Percentiles rank a stretch among this genome's conserved stretches.
These are phyloP conservation scores for Bipolaris oryzae DNA, from an alignment of 2,329 filamentous ascomycete genomes.

Conservation along the genomic window DNA sequence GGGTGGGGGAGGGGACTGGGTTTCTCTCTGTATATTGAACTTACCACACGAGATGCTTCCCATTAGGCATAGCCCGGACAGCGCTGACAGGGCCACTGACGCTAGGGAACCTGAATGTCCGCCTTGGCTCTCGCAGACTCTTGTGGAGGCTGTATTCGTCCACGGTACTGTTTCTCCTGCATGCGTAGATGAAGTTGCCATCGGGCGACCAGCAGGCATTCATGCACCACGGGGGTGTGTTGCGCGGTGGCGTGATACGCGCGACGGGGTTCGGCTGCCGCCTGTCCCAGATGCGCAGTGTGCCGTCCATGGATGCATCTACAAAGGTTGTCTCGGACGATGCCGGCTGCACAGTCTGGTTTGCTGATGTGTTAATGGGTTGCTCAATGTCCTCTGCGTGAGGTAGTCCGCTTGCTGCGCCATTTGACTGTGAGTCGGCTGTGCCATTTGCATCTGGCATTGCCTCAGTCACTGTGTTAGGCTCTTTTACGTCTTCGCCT, in stretches of 20 bases:
- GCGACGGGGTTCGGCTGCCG: slow-evolving; percentile 78
- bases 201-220: slow-evolving; percentile 95
- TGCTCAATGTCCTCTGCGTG: slow-evolving; percentile 55
- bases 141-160: slow-evolving; percentile 93
- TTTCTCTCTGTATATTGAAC: slow-evolving; percentile 22
- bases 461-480: slow-evolving; percentile 19
- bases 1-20: background rate
- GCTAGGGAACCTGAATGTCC: slow-evolving; percentile 83
- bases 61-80: slow-evolving; percentile 88
- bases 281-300: slow-evolving; percentile 90
- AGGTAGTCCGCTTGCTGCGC: slow-evolving; percentile 56
- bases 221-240: slow-evolving; percentile 95
- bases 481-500: slow-evolving; percentile 28
- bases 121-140: slow-evolving; percentile 73
- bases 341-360: slow-evolving; percentile 50
- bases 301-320: slow-evolving; percentile 85
- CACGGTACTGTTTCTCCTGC: slow-evolving; percentile 86
- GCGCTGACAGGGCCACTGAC: slow-evolving; percentile 91
- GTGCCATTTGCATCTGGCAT: slow-evolving; percentile 29
- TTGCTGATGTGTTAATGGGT: slow-evolving; percentile 24
- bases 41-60: slow-evolving; percentile 85
- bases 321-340: slow-evolving; percentile 82
- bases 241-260: slow-evolving; percentile 73
- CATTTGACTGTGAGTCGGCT: slow-evolving; percentile 23
- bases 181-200: slow-evolving; percentile 93